phyloP scores from a whole-genome alignment of 192 early-diverging fungal genomes.

The Backusella tarrabulga region DNA sequence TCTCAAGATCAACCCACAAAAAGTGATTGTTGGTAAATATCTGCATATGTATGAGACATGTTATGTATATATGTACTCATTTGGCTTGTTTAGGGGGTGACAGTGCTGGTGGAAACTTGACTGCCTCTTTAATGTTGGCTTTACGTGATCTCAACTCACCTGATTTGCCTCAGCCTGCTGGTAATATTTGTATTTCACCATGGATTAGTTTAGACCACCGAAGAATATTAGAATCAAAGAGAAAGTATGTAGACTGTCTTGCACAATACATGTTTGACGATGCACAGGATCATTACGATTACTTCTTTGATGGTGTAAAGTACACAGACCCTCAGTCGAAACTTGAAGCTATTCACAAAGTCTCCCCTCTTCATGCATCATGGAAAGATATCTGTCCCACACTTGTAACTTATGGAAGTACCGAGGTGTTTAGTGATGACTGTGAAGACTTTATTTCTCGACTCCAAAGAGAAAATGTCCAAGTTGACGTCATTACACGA shows the following conservation, averaged over 20 bases:
- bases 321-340: background rate
- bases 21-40: constrained; percentile 13
- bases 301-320: background rate
- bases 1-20: constrained; percentile 8
- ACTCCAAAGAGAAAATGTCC: background rate
- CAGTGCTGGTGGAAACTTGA: constrained; percentile 21
- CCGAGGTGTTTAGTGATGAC: constrained; percentile 7
- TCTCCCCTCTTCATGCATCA: constrained; percentile 15
- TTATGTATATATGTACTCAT: background rate
- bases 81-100: constrained; percentile 7
- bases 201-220: constrained; percentile 8
- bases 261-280: background rate
- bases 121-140: background rate
- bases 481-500: background rate
- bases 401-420: constrained; percentile 11
- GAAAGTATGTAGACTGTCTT: background rate
- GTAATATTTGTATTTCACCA: constrained; percentile 13
- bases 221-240: background rate
- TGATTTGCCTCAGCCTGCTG: constrained; percentile 11
- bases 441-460: constrained; percentile 3
- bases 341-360: too few species aligned
- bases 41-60: background rate
- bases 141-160: background rate
- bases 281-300: background rate
- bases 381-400: constrained; percentile 9